phyloP scores from a whole-genome alignment of 371 early-diverging fungal genomes.

The Mucor ambiguus region DNA sequence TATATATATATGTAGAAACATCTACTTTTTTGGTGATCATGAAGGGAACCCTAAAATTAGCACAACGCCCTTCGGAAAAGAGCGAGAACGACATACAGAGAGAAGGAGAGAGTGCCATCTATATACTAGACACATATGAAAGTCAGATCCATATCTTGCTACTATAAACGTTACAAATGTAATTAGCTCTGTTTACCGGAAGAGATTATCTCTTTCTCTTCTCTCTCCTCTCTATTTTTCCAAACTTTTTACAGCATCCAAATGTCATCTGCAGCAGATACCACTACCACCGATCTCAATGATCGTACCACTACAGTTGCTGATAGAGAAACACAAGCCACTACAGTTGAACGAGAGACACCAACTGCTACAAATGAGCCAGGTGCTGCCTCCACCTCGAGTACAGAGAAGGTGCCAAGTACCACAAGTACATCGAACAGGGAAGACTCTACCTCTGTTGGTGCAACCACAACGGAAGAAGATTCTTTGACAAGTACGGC shows the following conservation, averaged over 20 bases:
- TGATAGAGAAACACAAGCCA: neutral
- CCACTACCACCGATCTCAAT: neutral
- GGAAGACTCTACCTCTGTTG: conserved; percentile 7
- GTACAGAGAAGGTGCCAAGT: neutral
- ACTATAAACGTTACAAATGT: neutral
- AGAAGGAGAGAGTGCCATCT: neutral
- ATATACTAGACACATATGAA: neutral
- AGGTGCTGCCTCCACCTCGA: neutral
- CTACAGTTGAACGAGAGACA: neutral
- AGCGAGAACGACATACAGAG: neutral
- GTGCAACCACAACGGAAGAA: conserved; percentile 4
- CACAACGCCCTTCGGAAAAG: neutral
- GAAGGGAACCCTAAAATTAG: neutral
- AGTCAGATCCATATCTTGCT: conserved; percentile 1
- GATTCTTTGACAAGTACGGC: conserved; percentile 6
- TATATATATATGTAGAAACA: neutral
- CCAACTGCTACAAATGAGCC: neutral
- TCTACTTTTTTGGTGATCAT: neutral
- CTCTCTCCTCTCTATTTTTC: conserved; percentile 9
- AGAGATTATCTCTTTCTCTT: neutral
- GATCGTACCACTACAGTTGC: conserved; percentile 3
- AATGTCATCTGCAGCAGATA: conserved; percentile 13
- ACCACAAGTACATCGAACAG: neutral
- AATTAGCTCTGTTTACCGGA: neutral
- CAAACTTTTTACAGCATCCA: neutral